Evolutionary conservation across 495 filamentous ascomycete genomes (phyloP).

Genomic region (Neurospora tetraspora): DNA sequence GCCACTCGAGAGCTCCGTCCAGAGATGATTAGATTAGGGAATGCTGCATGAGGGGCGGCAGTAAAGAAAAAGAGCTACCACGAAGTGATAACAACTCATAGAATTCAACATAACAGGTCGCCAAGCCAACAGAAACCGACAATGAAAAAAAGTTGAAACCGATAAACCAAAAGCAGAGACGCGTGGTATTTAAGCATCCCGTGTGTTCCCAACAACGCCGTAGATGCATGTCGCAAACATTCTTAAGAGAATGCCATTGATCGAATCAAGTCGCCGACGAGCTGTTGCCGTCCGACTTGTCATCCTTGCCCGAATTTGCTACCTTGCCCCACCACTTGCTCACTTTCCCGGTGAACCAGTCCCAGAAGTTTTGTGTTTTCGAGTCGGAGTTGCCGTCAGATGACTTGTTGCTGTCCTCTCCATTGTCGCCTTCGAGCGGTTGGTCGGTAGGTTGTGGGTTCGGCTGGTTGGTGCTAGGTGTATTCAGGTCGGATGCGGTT

Average conservation of each 20-base stretch:
- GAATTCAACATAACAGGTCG: neutral
- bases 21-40: neutral
- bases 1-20: neutral
- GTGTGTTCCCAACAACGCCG: neutral
- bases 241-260: neutral
- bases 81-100: neutral
- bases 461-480: slow-evolving; percentile 11
- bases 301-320: slow-evolving; percentile 9
- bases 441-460: slow-evolving; percentile 10
- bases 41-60: neutral
- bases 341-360: slow-evolving; percentile 41
- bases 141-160: neutral
- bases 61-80: neutral
- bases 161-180: neutral
- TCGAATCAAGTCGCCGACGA: neutral
- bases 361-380: slow-evolving; percentile 29
- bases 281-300: neutral
- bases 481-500: neutral
- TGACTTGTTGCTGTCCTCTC: neutral
- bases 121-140: neutral
- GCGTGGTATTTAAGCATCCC: neutral
- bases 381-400: slow-evolving; percentile 6
- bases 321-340: slow-evolving; percentile 31
- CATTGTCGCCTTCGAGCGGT: slow-evolving; percentile 2
- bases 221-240: neutral